Evolutionary conservation across 106 monocot genomes (phyloP), one percentile per base, ranked within the genome.

Genomic region (Platanthera zijinensis): DNA sequence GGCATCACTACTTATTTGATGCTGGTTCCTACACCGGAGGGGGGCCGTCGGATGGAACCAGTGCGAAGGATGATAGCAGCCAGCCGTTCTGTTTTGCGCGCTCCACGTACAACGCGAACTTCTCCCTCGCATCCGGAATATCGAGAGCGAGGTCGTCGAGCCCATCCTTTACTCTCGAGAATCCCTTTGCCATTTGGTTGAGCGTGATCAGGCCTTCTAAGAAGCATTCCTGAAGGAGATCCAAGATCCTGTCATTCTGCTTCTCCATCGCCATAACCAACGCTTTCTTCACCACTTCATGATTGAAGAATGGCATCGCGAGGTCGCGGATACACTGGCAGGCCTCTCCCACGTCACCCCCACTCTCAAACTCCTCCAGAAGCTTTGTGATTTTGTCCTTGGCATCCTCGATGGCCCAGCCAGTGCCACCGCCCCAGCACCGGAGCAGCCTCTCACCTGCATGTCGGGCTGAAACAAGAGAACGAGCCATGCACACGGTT

Each of bases 231-330:
- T 88, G 89, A 3, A 97, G 69, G 14, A 97, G 81, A 32, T 88
- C 82, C 46, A 97, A 69, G 48, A 91, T 79, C 83, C 87, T 78
- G 11, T 88, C 91, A 8, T 94, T 91, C 80, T 94, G 89, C 93
- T 93, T 97, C 57, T 97, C 96, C 96, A 97, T 97, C 2, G 93
- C 89, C 96, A 97, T 97, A 0, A 93, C 82, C 46, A 97, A 22
- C 3, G 89, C 91, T 71, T 91, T 97, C 83, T 94, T 97, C 4
- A 97, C 96, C 0, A 97, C 96, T 32, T 94, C 96, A 48, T 97
- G 96, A 46, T 88, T 82, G 78, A 97, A 97, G 83, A 93, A 97
- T 3, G 96, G 93, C 96, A 97, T 91, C 22, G 83, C 91, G 6
- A 97, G 78, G 8, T 97, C 96, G 8, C 96, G 90, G 30, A 97